Conservation (phyloP, 106 monocot genomes). For the Cymbidium sinense region DNA sequence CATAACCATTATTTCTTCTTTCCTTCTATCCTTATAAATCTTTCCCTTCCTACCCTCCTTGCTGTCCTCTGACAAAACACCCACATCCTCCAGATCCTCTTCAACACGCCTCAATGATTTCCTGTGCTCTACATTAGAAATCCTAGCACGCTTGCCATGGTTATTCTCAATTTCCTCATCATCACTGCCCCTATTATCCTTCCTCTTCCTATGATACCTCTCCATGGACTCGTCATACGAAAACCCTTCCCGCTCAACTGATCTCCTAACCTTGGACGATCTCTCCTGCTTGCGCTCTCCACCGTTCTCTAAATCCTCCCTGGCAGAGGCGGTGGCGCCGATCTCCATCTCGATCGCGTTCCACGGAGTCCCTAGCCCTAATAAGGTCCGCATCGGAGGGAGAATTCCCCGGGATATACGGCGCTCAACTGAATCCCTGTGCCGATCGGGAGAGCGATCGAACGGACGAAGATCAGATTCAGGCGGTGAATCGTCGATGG, state of each 20-base stretch:
- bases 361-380: neutral
- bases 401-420: neutral
- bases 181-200: neutral
- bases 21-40: neutral
- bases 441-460: slow-evolving; percentile 2
- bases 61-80: neutral
- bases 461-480: neutral
- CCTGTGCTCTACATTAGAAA: neutral
- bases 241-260: slow-evolving; percentile 7
- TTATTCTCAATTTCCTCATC: neutral
- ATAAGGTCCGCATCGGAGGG: neutral
- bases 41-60: slow-evolving; percentile 1
- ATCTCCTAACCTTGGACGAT: neutral
- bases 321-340: neutral
- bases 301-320: slow-evolving; percentile 6
- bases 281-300: neutral
- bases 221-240: neutral
- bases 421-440: slow-evolving; percentile 4
- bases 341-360: slow-evolving; percentile 5
- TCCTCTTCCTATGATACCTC: slow-evolving; percentile 8
- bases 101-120: neutral
- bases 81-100: neutral
- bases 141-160: slow-evolving; percentile 5
- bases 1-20: neutral
- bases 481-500: neutral